Evolutionary conservation across 352 stramenopile genomes (phyloP).

Genomic region (Globisporangium solare): DNA sequence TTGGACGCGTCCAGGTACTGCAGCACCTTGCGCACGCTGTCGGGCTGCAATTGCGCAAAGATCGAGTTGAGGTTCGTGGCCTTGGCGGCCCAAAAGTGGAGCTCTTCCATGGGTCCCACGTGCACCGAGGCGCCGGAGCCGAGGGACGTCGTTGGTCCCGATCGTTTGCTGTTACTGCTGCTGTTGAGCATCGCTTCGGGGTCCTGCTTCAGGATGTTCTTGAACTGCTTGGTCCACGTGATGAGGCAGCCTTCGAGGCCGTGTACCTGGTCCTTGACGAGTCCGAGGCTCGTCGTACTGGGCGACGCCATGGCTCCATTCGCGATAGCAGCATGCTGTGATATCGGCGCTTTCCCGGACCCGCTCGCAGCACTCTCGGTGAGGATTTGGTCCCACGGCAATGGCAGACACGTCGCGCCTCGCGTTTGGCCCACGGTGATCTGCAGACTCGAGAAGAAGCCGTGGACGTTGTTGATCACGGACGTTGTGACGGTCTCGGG

Average conservation of each 20-base stretch:
- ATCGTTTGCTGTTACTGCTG: constrained; percentile 18
- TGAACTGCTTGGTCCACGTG: constrained; percentile 94
- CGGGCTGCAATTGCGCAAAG: constrained; percentile 87
- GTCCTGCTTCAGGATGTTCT: constrained; percentile 89
- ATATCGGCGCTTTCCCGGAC: neutral
- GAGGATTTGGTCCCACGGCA: constrained; percentile 76
- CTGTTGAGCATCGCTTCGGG: constrained; percentile 68
- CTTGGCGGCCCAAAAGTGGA: constrained; percentile 87
- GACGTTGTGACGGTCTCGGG: constrained; percentile 79
- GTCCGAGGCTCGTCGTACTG: neutral
- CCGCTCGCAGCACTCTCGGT: constrained; percentile 38
- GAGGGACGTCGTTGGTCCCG: no score
- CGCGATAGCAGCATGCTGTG: neutral
- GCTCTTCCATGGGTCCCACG: constrained; percentile 82
- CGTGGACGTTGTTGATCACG: constrained; percentile 70
- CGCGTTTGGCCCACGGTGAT: constrained; percentile 86
- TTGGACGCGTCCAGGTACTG: constrained; percentile 86
- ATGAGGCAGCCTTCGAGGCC: constrained; percentile 88
- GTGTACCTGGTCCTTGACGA: constrained; percentile 81
- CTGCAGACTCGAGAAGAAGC: constrained; percentile 81
- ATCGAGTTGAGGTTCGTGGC: constrained; percentile 88
- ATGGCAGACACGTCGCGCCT: constrained; percentile 74
- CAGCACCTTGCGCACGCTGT: constrained; percentile 82
- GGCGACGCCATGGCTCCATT: constrained; percentile 1
- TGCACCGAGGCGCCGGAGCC: constrained; percentile 21